phyloP scores from a whole-genome alignment of 2,329 filamentous ascomycete species.

The Macrophomina tecta region DNA sequence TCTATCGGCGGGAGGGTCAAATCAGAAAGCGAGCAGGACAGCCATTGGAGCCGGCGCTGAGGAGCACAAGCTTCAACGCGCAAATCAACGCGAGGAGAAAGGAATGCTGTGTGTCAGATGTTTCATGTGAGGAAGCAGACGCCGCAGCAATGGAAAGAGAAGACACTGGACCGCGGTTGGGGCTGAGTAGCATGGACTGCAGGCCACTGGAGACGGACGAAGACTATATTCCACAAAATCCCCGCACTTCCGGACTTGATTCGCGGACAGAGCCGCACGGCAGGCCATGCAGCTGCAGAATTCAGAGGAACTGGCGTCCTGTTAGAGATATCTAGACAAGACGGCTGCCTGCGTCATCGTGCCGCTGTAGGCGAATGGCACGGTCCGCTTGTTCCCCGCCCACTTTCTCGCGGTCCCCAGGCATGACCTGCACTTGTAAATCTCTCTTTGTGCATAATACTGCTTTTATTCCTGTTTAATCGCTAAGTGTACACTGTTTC shows the following conservation, averaged over 20 bases:
- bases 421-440: neutral
- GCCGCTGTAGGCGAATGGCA: neutral
- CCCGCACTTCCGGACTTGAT: neutral
- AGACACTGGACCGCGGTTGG: neutral
- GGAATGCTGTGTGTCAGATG: neutral
- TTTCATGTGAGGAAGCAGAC: conserved; percentile 4
- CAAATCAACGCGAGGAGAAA: conserved; percentile 5
- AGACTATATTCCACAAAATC: neutral
- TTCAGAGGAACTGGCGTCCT: neutral
- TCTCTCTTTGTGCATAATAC: no score
- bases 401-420: neutral
- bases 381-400: neutral
- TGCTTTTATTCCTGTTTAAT: no score
- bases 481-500: no score
- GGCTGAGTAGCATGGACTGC: neutral
- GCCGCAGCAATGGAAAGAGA: neutral
- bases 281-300: neutral
- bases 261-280: neutral
- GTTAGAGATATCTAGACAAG: neutral
- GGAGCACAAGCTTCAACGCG: neutral
- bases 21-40: neutral
- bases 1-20: neutral
- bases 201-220: neutral
- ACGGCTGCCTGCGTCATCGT: neutral
- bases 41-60: conserved; percentile 1